Percentiles rank a stretch among this genome's conserved stretches.
phyloP scores from a whole-genome alignment of 2,329 filamentous ascomycete species.

The Fusarium sp. region DNA sequence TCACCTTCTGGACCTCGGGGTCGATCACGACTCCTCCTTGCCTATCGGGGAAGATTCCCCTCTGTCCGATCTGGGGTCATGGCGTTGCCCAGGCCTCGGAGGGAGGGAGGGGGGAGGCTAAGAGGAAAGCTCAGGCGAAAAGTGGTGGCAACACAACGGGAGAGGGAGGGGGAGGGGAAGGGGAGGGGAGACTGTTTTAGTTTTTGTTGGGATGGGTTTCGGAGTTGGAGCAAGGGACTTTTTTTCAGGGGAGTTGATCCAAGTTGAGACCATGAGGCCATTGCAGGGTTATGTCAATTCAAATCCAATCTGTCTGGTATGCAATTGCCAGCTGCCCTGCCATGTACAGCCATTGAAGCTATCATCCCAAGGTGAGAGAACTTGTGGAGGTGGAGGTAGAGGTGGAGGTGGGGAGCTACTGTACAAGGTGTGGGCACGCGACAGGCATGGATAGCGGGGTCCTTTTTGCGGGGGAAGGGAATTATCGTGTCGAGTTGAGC shows the following conservation, averaged over 20 bases:
- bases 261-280: no score
- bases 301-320: no score
- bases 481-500: neutral
- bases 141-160: neutral
- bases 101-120: neutral
- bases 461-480: constrained; percentile 7
- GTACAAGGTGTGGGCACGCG: neutral
- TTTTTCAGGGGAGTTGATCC: neutral
- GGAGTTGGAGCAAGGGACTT: neutral
- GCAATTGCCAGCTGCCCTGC: neutral
- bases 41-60: constrained; percentile 17
- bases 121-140: constrained; percentile 2
- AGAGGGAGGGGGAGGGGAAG: neutral
- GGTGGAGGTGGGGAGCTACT: neutral
- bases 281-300: no score
- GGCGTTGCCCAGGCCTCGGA: neutral
- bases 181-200: neutral
- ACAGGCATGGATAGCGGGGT: neutral
- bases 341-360: neutral
- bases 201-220: constrained; percentile 1
- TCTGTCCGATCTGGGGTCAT: constrained; percentile 10
- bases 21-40: neutral
- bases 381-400: neutral
- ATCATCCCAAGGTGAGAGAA: neutral
- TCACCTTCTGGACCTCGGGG: neutral